phyloP scores from a whole-genome alignment of 1,284 basidiomycete species.

The Rugiboletus extremiorientalis region DNA sequence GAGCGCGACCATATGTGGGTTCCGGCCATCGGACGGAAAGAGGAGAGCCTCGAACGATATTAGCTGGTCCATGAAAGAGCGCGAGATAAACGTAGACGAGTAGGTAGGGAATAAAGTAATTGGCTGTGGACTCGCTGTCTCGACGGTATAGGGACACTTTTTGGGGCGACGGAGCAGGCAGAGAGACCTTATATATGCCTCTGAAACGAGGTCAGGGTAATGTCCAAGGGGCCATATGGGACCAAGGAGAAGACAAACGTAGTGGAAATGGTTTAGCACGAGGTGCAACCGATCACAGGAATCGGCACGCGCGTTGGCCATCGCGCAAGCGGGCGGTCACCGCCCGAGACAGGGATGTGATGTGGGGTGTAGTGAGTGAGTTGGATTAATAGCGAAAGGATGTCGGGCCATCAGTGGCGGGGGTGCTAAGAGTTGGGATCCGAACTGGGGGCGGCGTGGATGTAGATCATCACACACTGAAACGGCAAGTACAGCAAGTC shows the following conservation, averaged over 20 bases:
- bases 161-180: conserved; percentile 12
- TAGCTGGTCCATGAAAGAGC: conserved; percentile 54
- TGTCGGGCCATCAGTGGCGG: conserved; percentile 17
- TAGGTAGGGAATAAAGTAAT: conserved; percentile 25
- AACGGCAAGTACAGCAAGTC: conserved; percentile 13
- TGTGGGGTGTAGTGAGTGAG: conserved; percentile 11
- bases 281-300: conserved; percentile 28
- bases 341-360: conserved; percentile 12
- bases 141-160: conserved; percentile 11
- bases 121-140: conserved; percentile 7
- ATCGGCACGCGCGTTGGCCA: conserved; percentile 11
- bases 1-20: conserved; percentile 65
- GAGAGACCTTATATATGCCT: conserved; percentile 30
- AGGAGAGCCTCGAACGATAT: conserved; percentile 60
- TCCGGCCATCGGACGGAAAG: conserved; percentile 65
- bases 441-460: conserved; percentile 8
- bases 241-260: conserved; percentile 18
- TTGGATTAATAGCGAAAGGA: conserved; percentile 7
- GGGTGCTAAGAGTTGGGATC: conserved; percentile 17
- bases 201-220: conserved; percentile 39
- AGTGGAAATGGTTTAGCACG: conserved; percentile 27
- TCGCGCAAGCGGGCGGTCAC: conserved; percentile 7
- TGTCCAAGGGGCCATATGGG: conserved; percentile 12
- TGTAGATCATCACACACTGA: conserved; percentile 22
- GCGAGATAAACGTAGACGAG: conserved; percentile 9